Conservation (phyloP, 805 yeast species). For the Kluyveromyces starmeri region DNA sequence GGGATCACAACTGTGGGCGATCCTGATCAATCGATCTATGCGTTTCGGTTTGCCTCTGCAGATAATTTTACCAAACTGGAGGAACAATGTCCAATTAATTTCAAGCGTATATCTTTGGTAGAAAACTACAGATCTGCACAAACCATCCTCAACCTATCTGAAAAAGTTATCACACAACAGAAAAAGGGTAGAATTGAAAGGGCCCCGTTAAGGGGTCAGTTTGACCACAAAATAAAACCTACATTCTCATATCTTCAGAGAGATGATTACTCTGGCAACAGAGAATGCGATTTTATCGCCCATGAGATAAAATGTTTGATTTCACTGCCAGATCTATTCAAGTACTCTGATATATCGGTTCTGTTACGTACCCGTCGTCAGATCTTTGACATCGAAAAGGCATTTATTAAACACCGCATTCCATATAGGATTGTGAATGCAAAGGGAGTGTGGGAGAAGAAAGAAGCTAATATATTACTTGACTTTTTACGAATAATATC, state of each 20-base stretch:
- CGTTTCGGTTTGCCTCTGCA: constrained; percentile 72
- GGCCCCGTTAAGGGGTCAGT: constrained; percentile 38
- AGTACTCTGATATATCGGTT: constrained; percentile 56
- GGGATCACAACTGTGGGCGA: constrained; percentile 89
- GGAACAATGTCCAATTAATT: constrained; percentile 27
- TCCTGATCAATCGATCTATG: constrained; percentile 92
- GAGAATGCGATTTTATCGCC: constrained; percentile 54
- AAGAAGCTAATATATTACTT: constrained; percentile 54
- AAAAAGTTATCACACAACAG: constrained; percentile 55
- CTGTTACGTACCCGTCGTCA: constrained; percentile 57
- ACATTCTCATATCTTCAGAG: constrained; percentile 31
- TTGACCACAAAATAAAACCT: constrained; percentile 36
- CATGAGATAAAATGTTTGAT: constrained; percentile 43
- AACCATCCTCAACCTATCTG: constrained; percentile 56
- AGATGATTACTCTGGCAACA: constrained; percentile 21
- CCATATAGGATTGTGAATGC: constrained; percentile 70
- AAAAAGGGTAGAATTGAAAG: constrained; percentile 31
- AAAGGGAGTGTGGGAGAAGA: constrained; percentile 67
- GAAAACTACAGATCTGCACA: constrained; percentile 78
- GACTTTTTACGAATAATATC: constrained; percentile 57
- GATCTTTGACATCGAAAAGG: constrained; percentile 56
- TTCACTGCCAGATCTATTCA: constrained; percentile 37
- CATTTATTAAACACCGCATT: constrained; percentile 43
- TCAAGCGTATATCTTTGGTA: constrained; percentile 36
- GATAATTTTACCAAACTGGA: constrained; percentile 57